phyloP scores from a whole-genome alignment of 2,329 filamentous ascomycete genomes.

The Cladosporium sp. region DNA sequence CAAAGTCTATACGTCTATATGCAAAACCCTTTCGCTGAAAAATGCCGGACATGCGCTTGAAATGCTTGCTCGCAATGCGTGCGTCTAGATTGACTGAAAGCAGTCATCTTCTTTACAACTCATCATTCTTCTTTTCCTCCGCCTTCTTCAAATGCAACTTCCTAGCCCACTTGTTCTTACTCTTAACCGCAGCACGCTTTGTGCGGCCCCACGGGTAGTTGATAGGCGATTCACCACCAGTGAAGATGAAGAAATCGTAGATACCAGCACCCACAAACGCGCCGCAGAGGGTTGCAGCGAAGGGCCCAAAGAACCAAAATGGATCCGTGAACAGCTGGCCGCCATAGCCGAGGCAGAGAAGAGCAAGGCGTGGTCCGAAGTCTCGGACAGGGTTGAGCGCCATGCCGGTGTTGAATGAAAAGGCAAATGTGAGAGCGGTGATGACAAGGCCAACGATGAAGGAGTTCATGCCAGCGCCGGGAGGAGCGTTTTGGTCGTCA shows the following conservation, averaged over 20 bases:
- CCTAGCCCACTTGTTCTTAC: conserved; percentile 24
- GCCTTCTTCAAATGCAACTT: conserved; percentile 16
- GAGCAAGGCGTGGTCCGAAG: conserved; percentile 46
- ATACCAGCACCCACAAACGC: conserved; percentile 42
- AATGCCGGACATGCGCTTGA: no score
- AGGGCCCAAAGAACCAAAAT: conserved; percentile 47
- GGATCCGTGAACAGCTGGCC: conserved; percentile 34
- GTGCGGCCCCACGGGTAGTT: conserved; percentile 42
- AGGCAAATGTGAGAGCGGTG: conserved; percentile 34
- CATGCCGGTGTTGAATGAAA: conserved; percentile 46
- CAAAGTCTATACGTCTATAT: no score
- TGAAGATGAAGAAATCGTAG: conserved; percentile 50
- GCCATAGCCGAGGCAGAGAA: conserved; percentile 44
- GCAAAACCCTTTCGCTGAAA: no score
- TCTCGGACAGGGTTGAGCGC: conserved; percentile 49
- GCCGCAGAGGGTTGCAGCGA: conserved; percentile 39
- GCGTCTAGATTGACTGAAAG: no score
- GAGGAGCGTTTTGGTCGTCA: conserved; percentile 30
- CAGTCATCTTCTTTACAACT: neutral
- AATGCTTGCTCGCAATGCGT: no score
- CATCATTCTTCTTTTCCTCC: neutral
- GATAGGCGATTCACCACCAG: conserved; percentile 44
- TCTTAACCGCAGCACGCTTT: conserved; percentile 23
- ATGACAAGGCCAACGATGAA: conserved; percentile 47
- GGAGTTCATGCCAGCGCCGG: conserved; percentile 49